Conservation (phyloP, 2,329 filamentous ascomycete species). For the Aspergillus bombycis region DNA sequence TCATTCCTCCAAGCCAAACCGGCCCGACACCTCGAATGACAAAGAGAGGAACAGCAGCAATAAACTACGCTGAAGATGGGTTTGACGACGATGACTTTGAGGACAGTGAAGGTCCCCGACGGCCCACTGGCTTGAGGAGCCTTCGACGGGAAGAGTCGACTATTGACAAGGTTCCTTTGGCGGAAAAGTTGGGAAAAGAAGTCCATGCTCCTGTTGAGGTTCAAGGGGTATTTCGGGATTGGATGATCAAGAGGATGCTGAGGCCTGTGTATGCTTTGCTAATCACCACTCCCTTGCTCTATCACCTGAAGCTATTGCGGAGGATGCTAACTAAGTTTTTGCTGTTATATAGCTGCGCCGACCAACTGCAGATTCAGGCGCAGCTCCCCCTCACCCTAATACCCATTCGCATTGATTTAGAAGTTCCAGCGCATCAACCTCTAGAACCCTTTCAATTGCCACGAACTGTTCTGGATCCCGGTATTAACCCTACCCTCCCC, state of each 20-base stretch:
- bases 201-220: constrained; percentile 75
- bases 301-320: constrained; percentile 1
- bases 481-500: constrained; percentile 67
- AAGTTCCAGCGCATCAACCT: constrained; percentile 72
- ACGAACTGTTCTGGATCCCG: constrained; percentile 43
- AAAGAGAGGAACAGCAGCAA: constrained; percentile 92
- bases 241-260: constrained; percentile 76
- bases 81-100: constrained; percentile 74
- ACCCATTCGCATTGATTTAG: constrained; percentile 93
- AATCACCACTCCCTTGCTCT: constrained; percentile 10
- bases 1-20: constrained; percentile 70
- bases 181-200: constrained; percentile 83
- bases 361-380: constrained; percentile 67
- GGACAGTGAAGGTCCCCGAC: constrained; percentile 67
- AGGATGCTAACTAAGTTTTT: constrained; percentile 25
- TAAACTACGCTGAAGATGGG: constrained; percentile 97
- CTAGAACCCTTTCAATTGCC: constrained; percentile 52
- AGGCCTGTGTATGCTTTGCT: constrained; percentile 46
- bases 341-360: constrained; percentile 49
- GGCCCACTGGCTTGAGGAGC: constrained; percentile 80
- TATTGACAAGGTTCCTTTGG: constrained; percentile 64
- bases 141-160: constrained; percentile 74
- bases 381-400: constrained; percentile 86
- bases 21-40: constrained; percentile 79
- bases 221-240: constrained; percentile 91